Base-by-base conservation (phyloP, 2,329 filamentous ascomycete genomes). In the Tolypocladium amazonense region DNA sequence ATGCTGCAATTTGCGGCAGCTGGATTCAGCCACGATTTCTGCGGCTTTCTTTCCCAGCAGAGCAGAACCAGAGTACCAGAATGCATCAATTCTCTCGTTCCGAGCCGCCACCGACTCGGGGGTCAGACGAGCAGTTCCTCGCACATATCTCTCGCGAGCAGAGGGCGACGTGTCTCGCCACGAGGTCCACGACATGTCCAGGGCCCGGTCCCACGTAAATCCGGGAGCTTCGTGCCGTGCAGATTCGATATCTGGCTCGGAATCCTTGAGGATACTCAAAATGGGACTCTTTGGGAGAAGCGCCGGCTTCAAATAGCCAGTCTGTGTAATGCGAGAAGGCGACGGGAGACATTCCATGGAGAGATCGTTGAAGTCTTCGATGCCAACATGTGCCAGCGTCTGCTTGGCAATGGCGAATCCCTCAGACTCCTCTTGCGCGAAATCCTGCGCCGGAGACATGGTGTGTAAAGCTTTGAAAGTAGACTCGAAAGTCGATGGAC, bases 401-500 rank as follows among this genome's bases (percentile, higher is more conserved):
- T 63, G 60, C 15, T 63, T 65, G 20, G 64, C 62, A 30, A 68
- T 65, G 52, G 63, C 58, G 45, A 68, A 61, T 30, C 61, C 59
- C 35, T 65, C 62, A 7, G 72, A 64, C 9, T 68, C 67, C 4
- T 71, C 69, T 18, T 64, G 65, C 53, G 59, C 47, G 25, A 62
- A 62, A 7, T 62, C 66, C 45, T 71, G 68, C 9, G 62, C 30
- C 23, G 59, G 62, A 4, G 55, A n/a, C 37, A 68, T 66, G 30
- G 68, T 67, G 20, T 70, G 69, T 38, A 72, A 66, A 38, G 71
- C 67, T 59, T 71, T 75, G 60, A 73, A 67, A 1, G 71, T 70
- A 11, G 70, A 67, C 35, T 80, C 77, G 39, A 78, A 71, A 2
- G 74, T 74, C 30, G 74, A 72, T n/a, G 78, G 71, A 25, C 73